Evolutionary conservation across 2,329 filamentous ascomycete genomes (phyloP), one percentile per base, ranked within the genome.

Genomic region (Dryadomyces quercus-mongolicae): DNA sequence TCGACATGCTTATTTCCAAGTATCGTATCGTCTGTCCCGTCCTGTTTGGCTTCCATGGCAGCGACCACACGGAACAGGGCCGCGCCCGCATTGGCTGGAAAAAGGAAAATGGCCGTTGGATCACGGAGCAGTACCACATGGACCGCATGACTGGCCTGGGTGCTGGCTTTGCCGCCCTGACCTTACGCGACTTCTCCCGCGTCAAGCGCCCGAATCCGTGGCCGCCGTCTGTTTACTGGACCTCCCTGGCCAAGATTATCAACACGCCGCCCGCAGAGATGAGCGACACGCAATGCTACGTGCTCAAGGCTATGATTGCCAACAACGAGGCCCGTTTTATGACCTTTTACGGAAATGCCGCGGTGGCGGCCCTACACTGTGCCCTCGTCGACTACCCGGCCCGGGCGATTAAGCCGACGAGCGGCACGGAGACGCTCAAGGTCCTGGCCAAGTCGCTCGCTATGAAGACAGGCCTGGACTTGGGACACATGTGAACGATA

Each of bases 131-230:
- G 65, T 72, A 73, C n/a, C 90, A 96, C 68, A 80, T 81, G 61
- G 85, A 91, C 65, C 81, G 86, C 56, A 92, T 95, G 85, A 84
- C 81, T 4, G 92, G 90, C 0, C 74, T 96, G 0, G 89, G 83
- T 1, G 85, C 86, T 3, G 92, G 92, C 0, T 98, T 86, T 64
- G 88, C 90, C 0, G 82, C 91, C 1, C 75, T 97, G 42, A 82
- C 88, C 1, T 74, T 96, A 9, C 83, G 92, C 49, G 88, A 94
- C 66, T 95, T 94, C 64, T 80, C 80, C 58, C 84, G 80, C 59
- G 80, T 83, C 1, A 73, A 74, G 43, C 82, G 82, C 59, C 74
- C 72, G 48, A 91, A 91, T 61, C 90, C 85, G 0, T 93, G 81
- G 68, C 90, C 85, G 4, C 87, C 86, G 50, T 77, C 75, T 0